Evolutionary conservation across 306 rosid genomes (phyloP).

Genomic region (Quercus ilex): DNA sequence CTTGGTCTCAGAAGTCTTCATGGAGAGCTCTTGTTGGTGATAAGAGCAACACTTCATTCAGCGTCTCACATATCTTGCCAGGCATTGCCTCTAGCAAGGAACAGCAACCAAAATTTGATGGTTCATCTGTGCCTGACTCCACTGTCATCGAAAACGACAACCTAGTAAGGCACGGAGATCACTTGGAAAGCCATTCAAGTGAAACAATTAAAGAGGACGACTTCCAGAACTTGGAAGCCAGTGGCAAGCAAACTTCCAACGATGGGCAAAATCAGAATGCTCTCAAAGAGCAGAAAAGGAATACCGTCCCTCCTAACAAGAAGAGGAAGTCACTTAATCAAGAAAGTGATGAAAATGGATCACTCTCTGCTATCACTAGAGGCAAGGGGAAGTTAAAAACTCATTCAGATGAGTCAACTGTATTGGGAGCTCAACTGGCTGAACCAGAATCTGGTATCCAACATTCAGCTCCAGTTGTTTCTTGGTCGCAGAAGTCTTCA

Average conservation of each 20-base stretch:
- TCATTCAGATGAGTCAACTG: conserved; percentile 21
- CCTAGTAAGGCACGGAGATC: conserved; percentile 2
- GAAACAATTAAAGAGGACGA: background rate
- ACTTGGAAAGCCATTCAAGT: background rate
- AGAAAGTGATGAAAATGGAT: conserved; percentile 24
- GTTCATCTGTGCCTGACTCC: conserved; percentile 13
- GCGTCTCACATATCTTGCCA: conserved; percentile 41
- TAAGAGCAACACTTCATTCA: conserved; percentile 42
- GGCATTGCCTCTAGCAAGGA: conserved; percentile 23
- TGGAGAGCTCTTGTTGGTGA: conserved; percentile 70
- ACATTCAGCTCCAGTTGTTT: conserved; percentile 29
- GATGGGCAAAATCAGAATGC: conserved; percentile 27
- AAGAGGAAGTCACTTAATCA: conserved; percentile 38
- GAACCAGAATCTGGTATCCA: conserved; percentile 30
- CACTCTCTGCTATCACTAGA: conserved; percentile 22
- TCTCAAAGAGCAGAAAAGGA: conserved; percentile 23
- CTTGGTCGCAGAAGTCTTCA: conserved; percentile 72
- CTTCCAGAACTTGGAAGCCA: conserved; percentile 34
- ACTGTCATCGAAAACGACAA: conserved; percentile 17
- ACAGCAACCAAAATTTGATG: conserved; percentile 18
- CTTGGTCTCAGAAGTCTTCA: conserved; percentile 74
- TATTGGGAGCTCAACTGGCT: conserved; percentile 22
- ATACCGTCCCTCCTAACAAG: conserved; percentile 32
- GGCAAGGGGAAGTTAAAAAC: conserved; percentile 21
- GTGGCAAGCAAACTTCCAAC: conserved; percentile 11